These are phyloP conservation scores for Capronia americana DNA, from an alignment of 2,329 filamentous ascomycete species.

Conservation along the genomic window DNA sequence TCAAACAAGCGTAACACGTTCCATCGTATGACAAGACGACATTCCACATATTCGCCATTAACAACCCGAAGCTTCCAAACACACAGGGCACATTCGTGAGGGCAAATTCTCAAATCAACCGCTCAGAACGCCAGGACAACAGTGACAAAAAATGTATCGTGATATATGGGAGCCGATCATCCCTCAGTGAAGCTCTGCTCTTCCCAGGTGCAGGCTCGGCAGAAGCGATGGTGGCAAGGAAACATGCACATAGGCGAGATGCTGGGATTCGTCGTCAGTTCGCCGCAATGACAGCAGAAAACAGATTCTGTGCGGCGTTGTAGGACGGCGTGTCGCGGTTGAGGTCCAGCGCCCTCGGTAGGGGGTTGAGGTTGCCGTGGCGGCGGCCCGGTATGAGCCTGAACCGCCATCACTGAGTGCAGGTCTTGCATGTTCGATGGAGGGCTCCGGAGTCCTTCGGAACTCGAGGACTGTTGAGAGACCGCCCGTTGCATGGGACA, in stretches of 20 bases:
- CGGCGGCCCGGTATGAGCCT: neutral
- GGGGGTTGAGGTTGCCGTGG: neutral
- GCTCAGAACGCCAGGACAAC: neutral
- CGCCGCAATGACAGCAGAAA: conserved; percentile 28
- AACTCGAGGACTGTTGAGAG: conserved; percentile 2
- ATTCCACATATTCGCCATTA: neutral
- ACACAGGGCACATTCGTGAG: neutral
- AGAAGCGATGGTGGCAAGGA: conserved; percentile 16
- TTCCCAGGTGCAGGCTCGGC: conserved; percentile 4
- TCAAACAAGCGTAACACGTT: neutral
- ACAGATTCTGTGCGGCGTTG: neutral
- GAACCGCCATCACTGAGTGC: neutral
- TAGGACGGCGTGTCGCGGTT: neutral
- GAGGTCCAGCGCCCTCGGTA: neutral
- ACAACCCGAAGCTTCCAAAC: neutral
- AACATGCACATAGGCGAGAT: conserved; percentile 9
- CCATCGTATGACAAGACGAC: neutral
- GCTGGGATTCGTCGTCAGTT: neutral
- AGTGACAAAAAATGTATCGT: neutral
- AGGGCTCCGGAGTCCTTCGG: neutral
- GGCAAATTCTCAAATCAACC: neutral
- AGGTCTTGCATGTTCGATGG: neutral
- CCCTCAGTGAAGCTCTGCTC: neutral
- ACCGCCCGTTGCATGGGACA: conserved; percentile 1
- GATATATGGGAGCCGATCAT: neutral